Conservation (phyloP, 208 protist genomes). For the Crithidia acanthocephali region DNA sequence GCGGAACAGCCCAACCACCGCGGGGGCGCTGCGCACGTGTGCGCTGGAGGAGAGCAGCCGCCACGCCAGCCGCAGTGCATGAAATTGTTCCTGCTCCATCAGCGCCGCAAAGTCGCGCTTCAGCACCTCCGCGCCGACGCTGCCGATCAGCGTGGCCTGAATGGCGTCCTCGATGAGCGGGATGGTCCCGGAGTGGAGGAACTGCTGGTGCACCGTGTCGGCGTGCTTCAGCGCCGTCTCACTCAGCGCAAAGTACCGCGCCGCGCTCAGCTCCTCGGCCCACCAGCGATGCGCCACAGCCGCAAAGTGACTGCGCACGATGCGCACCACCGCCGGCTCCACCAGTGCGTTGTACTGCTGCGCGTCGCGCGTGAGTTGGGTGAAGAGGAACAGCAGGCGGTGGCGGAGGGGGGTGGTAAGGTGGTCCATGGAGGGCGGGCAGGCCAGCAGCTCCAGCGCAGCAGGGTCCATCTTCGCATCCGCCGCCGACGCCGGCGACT, state of each 20-base stretch:
- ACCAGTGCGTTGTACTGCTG: constrained; percentile 56
- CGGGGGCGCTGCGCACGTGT: constrained; percentile 23
- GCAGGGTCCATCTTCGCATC: constrained; percentile 4
- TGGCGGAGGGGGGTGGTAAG: constrained; percentile 22
- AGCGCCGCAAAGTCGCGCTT: constrained; percentile 50
- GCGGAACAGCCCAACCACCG: constrained; percentile 30
- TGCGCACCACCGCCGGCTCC: constrained; percentile 47
- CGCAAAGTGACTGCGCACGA: constrained; percentile 43
- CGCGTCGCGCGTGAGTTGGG: constrained; percentile 45
- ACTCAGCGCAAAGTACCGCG: constrained; percentile 46
- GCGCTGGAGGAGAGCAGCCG: constrained; percentile 41
- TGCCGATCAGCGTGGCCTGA: constrained; percentile 44
- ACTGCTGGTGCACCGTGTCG: constrained; percentile 33
- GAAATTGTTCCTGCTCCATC: constrained; percentile 31
- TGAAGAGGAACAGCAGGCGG: constrained; percentile 44
- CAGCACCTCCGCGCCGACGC: constrained; percentile 39
- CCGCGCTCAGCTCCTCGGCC: constrained; percentile 25
- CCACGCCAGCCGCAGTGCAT: constrained; percentile 51
- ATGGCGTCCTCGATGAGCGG: constrained; percentile 51
- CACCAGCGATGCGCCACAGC: constrained; percentile 35
- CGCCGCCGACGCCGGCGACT: constrained; percentile 2
- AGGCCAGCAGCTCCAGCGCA: constrained; percentile 13
- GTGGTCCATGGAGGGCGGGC: constrained; percentile 20
- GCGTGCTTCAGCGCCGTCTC: constrained; percentile 42
- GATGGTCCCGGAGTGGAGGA: constrained; percentile 46